A percentile compares a stretch with the other conserved stretches of the same genome.
Conservation (phyloP, 2,329 filamentous ascomycete species). For the Thielaviopsis punctulata region DNA sequence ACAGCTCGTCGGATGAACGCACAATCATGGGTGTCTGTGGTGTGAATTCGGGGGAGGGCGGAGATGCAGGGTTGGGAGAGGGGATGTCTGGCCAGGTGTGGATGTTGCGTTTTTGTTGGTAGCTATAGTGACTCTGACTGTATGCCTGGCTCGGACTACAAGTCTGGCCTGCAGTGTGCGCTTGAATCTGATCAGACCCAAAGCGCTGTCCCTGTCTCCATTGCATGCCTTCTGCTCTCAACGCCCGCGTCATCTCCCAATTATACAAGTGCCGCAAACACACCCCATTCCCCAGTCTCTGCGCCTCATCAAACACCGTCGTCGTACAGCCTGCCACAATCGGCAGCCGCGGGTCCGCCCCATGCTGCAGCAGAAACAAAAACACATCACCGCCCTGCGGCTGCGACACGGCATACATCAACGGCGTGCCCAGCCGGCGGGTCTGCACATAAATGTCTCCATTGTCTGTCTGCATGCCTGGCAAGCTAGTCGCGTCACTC, state of each 20-base stretch:
- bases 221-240: neutral
- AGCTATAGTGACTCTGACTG: too few relatives aligned
- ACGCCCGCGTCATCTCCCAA: neutral
- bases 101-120: too few relatives aligned
- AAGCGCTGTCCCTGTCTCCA: neutral
- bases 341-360: neutral
- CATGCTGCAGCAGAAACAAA: neutral
- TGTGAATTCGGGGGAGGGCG: neutral
- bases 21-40: neutral
- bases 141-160: too few relatives aligned
- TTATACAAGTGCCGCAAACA: neutral
- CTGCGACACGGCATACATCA: neutral
- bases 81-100: too few relatives aligned
- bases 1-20: neutral
- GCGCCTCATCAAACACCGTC: neutral
- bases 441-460: neutral
- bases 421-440: neutral
- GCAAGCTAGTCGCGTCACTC: neutral
- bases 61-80: too few relatives aligned
- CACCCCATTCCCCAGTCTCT: neutral
- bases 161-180: too few relatives aligned
- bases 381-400: neutral
- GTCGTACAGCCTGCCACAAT: neutral
- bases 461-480: neutral
- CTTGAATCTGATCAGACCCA: too few relatives aligned